Base-by-base conservation (phyloP, 192 early-diverging fungal genomes). In the Backusella tuberculispora region DNA sequence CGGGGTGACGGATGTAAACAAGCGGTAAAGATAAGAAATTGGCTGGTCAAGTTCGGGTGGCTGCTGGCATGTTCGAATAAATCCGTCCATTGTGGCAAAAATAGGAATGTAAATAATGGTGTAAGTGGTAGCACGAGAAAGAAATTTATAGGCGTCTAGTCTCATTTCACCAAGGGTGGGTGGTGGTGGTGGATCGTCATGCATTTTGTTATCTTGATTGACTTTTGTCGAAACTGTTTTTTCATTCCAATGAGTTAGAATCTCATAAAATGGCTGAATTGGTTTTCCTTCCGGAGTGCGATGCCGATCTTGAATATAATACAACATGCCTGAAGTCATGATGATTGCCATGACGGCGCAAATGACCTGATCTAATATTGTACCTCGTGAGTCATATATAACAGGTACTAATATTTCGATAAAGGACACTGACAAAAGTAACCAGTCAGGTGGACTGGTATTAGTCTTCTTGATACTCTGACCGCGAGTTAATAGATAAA, bases 241-340 rank as follows among this genome's bases (percentile, higher is more conserved):
- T 19, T 67, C 66, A 67, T 67, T 67, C 66, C 66, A 67, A 67
- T 41, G 66, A 42, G 38, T 67, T 8, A 67, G 66, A 41, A 67
- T 67, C 10, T 67, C 66, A 41, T 67, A 67, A 43, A 67, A 67
- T 13, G 66, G 66, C 19, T 41, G 66, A 67, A 67, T 38, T 7
- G 34, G 17, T 8, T 43, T 6, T 67, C 66, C 66, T 43, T 67
- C 66, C 41, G 66, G 66, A 41, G 66, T 67, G 12, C 37, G 37
- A 12, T 40, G 66, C 41, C 66, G 34, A 67, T 67, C 66, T 21
- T 38, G 37, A 17, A 67, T n/a, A 40, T 67, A 67, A 40, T 43
- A 67, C 4, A 67, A 10, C 66, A 67, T 67, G 17, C 66, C 66
- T n/a, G 66, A 67, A 21, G 66, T 43, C 66, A 67, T 67, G 6